These are phyloP conservation scores for Syzygium grande DNA, from an alignment of 345 rosid species.

Conservation along the genomic window DNA sequence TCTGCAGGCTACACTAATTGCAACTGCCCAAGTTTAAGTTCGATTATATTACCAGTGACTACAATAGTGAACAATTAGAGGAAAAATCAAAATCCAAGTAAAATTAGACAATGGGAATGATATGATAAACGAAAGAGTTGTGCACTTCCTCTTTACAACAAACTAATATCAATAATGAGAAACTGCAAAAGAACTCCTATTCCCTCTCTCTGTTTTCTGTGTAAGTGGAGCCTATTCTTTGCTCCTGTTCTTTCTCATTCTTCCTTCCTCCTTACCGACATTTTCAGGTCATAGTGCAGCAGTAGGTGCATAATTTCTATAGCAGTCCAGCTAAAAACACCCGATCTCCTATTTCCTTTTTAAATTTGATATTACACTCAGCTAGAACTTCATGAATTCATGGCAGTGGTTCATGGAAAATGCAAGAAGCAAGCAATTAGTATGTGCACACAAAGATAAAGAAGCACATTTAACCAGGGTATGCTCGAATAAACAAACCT, in stretches of 20 bases:
- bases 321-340: neutral
- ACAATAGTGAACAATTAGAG: neutral
- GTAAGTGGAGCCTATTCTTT: neutral
- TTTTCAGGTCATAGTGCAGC: neutral
- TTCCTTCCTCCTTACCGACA: neutral
- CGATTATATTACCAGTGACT: neutral
- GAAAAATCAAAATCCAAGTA: neutral
- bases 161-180: neutral
- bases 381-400: neutral
- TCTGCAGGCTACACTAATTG: neutral
- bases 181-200: neutral
- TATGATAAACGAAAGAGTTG: neutral
- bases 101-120: neutral
- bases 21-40: neutral
- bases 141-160: neutral
- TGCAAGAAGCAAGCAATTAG: neutral
- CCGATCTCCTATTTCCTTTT: neutral
- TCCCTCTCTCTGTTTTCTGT: neutral
- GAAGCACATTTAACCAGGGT: neutral
- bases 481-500: constrained; percentile 35
- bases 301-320: neutral
- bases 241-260: neutral
- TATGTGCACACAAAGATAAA: neutral
- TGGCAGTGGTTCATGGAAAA: neutral
- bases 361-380: neutral